Base-by-base conservation (phyloP, 345 rosid species). In the Melastoma malabathricum region DNA sequence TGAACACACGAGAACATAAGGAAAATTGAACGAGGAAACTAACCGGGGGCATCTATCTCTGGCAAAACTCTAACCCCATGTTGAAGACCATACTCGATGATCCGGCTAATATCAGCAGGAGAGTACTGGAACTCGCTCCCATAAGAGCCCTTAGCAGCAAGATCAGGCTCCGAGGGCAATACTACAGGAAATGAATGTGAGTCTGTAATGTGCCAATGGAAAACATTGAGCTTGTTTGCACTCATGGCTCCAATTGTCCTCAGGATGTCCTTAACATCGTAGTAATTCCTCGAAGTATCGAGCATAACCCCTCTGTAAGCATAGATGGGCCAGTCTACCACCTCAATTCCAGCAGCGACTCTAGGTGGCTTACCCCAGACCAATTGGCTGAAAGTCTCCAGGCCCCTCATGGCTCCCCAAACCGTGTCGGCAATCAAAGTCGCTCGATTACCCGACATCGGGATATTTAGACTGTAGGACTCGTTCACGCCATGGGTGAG, bases 391-490 rank as follows among this genome's bases (percentile, higher is more conserved):
- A 89, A 83, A 17, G 97, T 83, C 75, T 86, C 97, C 1, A 89
- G 78, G 1, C 94, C 95, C 59, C 83, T 68, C 86, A 83, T 86
- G 23, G 95, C 94, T 0, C 90, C 95, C 95, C 95, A 89, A 13
- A 52, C 77, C 0, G 94, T 86, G 20, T 65, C 73, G 2, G 97
- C 78, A 1, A 16, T 44, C 41, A 86, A 63, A 38, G 43, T 62
- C 0, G 84, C 90, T 0, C 61, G 49, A 44, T 43, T 20, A 18
- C 59, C 59, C 7, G 13, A 46, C 9, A 48, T 16, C 15, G 97
- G 80, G 67, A 86, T 68, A 27, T 46, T 44, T 31, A 89, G 84
- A n/a, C 63, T 47, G 59, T 89, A 89, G 47, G 94, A 75, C 63
- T 89, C 95, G 39, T 85, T 62, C 52, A 79, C 81, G 18, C 80